Evolutionary conservation across 2,329 filamentous ascomycete genomes (phyloP).

Genomic region (Aspergillus uvarum): DNA sequence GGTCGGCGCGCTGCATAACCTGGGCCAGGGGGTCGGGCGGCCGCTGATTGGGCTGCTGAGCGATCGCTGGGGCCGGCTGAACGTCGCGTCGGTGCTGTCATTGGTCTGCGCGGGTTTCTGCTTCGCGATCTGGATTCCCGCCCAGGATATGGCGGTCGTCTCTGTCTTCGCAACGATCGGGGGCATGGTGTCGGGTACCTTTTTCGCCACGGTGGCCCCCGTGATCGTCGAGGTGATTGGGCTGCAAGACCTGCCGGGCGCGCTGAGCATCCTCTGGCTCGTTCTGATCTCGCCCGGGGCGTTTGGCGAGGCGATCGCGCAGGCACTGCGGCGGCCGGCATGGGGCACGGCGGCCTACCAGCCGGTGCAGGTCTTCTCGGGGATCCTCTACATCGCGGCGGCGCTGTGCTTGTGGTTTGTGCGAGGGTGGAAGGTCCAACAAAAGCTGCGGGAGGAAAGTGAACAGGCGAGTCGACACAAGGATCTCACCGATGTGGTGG

Average conservation of each 20-base stretch:
- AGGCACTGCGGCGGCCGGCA: conserved; percentile 49
- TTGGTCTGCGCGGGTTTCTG: conserved; percentile 3
- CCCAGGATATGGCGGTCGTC: conserved; percentile 43
- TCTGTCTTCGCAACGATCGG: conserved; percentile 46
- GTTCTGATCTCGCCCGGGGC: conserved; percentile 49
- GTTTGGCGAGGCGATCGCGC: conserved; percentile 50
- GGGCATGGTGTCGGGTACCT: conserved; percentile 49
- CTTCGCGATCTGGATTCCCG: conserved; percentile 49
- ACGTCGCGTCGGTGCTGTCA: conserved; percentile 47
- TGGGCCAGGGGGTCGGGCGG: conserved; percentile 55
- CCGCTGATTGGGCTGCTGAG: conserved; percentile 60
- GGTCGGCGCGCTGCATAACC: conserved; percentile 59
- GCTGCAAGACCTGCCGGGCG: conserved; percentile 50
- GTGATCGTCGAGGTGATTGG: conserved; percentile 58
- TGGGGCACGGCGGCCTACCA: background rate
- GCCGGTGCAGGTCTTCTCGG: conserved; percentile 9
- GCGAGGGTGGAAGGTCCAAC: conserved; percentile 5
- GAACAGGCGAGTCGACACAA: background rate
- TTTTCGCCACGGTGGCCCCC: conserved; percentile 54
- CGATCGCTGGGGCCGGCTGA: conserved; percentile 58
- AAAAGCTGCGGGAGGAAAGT: background rate
- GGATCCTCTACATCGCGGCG: conserved; percentile 8
- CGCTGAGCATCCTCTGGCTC: conserved; percentile 56
- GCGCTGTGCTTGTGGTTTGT: conserved; percentile 4
- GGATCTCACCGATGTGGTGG: background rate